A percentile compares a stretch with the other conserved stretches of the same genome.
These are phyloP conservation scores for Russula griseocarnosa DNA, from an alignment of 768 basidiomycete species.

Conservation along the genomic window DNA sequence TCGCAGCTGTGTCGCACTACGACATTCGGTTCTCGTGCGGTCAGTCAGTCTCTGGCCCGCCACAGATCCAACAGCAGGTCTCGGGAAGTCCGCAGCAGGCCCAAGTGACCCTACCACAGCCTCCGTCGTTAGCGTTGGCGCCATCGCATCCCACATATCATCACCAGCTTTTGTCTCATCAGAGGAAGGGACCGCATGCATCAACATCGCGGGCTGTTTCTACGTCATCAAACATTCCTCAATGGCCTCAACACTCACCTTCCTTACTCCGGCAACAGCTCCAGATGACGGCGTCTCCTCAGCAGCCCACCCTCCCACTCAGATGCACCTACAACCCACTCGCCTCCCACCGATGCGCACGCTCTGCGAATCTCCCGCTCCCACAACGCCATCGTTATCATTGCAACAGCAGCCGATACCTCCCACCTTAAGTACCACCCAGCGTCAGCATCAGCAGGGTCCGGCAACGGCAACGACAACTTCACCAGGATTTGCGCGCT, in stretches of 20 bases:
- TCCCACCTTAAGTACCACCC: background rate
- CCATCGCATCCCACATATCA: background rate
- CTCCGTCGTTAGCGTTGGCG: background rate
- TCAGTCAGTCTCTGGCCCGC: background rate
- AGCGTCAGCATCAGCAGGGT: background rate
- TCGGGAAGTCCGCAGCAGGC: background rate
- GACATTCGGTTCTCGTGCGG: background rate
- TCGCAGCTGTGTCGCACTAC: background rate
- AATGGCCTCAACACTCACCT: background rate
- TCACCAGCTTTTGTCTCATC: background rate
- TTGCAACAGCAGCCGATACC: background rate
- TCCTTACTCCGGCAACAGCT: background rate
- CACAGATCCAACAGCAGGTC: conserved; percentile 1
- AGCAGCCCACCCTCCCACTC: background rate
- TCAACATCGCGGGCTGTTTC: background rate
- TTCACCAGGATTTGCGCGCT: conserved; percentile 10
- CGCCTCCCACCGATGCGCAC: conserved; percentile 25
- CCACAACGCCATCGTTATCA: background rate
- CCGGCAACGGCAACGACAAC: background rate
- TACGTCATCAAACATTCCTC: background rate
- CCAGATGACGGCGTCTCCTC: background rate
- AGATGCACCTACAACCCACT: background rate
- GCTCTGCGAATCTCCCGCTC: conserved; percentile 11
- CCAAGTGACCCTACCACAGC: background rate
- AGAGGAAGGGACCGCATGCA: background rate